Evolutionary conservation across 228 moss, liverwort and hornwort genomes (phyloP).

Genomic region (Sphagnum fallax): DNA sequence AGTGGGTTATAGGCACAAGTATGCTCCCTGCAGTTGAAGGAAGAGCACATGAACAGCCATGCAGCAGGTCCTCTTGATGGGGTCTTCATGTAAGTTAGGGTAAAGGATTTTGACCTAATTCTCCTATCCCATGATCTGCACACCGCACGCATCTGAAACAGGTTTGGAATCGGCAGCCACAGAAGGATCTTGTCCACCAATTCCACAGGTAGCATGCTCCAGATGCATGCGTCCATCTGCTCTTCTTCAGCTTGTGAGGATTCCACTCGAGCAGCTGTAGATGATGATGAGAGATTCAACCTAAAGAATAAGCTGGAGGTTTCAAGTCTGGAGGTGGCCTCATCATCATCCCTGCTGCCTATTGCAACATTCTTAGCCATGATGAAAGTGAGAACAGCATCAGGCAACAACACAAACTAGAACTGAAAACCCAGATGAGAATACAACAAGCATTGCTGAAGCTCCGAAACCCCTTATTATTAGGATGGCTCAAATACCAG

Average conservation of each 20-base stretch:
- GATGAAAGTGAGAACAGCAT: too few relatives aligned
- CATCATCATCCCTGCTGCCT: too few relatives aligned
- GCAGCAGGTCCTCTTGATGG: slow-evolving; percentile 22
- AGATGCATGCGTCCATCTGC: slow-evolving; percentile 41
- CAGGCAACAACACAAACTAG: too few relatives aligned
- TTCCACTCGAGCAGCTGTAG: too few relatives aligned
- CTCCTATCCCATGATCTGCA: slow-evolving; percentile 45
- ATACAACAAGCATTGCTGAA: too few relatives aligned
- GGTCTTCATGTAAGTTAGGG: slow-evolving; percentile 30
- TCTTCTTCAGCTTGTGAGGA: background rate
- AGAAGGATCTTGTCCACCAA: slow-evolving; percentile 36
- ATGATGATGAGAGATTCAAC: too few relatives aligned
- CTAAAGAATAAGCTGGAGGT: too few relatives aligned
- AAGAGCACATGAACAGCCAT: slow-evolving; percentile 62
- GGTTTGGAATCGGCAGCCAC: slow-evolving; percentile 38
- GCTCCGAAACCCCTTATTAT: too few relatives aligned
- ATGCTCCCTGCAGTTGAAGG: slow-evolving; percentile 56
- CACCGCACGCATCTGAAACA: slow-evolving; percentile 40
- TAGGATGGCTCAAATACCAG: too few relatives aligned
- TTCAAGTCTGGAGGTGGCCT: too few relatives aligned
- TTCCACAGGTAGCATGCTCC: slow-evolving; percentile 38
- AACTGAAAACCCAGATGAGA: too few relatives aligned
- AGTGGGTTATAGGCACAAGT: slow-evolving; percentile 53
- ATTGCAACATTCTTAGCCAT: too few relatives aligned
- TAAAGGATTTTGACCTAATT: slow-evolving; percentile 37